Evolutionary conservation across 2,329 filamentous ascomycete genomes (phyloP).

Genomic region (Endoconidiophora laricicola): DNA sequence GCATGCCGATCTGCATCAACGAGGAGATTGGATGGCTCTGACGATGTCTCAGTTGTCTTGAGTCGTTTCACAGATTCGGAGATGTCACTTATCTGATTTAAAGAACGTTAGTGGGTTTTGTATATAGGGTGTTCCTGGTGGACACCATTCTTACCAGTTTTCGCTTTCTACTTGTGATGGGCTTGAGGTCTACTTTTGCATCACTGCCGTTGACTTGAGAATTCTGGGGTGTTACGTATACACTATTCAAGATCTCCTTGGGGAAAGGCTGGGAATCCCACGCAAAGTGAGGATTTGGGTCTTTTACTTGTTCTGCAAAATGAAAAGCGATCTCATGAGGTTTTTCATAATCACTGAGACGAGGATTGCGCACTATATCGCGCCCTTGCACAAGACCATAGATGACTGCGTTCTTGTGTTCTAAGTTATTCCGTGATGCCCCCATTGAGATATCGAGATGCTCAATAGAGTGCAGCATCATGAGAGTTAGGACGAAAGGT

Average conservation of each 20-base stretch:
- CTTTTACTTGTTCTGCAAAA: slow-evolving; percentile 31
- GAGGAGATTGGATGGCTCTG: not conserved
- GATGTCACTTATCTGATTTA: slow-evolving; percentile 1
- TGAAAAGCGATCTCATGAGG: slow-evolving; percentile 30
- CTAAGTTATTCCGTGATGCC: slow-evolving; percentile 21
- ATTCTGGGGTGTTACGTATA: slow-evolving; percentile 22
- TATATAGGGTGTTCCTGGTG: not conserved
- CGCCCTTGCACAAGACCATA: slow-evolving; percentile 23
- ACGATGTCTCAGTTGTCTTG: slow-evolving; percentile 2
- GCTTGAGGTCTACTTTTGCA: not conserved
- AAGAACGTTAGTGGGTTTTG: not conserved
- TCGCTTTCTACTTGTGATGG: slow-evolving; percentile 24
- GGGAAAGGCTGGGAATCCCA: slow-evolving; percentile 34
- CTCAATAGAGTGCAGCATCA: slow-evolving; percentile 36
- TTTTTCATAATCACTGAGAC: slow-evolving; percentile 21
- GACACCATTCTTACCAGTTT: slow-evolving; percentile 25
- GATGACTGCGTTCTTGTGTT: slow-evolving; percentile 31
- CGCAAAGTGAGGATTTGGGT: slow-evolving; percentile 22
- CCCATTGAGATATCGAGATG: slow-evolving; percentile 34
- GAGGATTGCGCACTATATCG: slow-evolving; percentile 25
- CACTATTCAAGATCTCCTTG: slow-evolving; percentile 32
- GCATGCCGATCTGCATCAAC: slow-evolving; percentile 11
- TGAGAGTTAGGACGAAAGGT: slow-evolving; percentile 32
- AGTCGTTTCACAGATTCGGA: slow-evolving; percentile 6
- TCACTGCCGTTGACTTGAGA: slow-evolving; percentile 2